A percentile compares a stretch with the other conserved stretches of the same genome.
Evolutionary conservation across 148 eudicot genomes (phyloP).

Genomic region (Dysphania ambrosioides): DNA sequence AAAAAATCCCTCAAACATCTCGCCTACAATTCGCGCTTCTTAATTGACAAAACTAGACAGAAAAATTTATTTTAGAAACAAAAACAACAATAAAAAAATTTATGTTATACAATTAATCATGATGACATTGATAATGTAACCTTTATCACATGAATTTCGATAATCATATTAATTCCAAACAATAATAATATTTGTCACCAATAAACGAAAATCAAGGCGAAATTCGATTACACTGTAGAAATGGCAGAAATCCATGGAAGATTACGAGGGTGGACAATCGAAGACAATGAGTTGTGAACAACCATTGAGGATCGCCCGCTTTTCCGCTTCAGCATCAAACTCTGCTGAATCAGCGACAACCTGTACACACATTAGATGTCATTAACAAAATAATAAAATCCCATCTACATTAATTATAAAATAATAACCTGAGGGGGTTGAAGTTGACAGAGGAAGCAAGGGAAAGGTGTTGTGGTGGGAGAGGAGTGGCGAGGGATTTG

Average conservation of each 20-base stretch:
- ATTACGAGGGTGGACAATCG: conserved; percentile 40
- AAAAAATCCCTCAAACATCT: too few relatives aligned
- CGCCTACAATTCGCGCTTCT: too few relatives aligned
- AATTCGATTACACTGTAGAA: conserved; percentile 45
- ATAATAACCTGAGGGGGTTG: conserved; percentile 18
- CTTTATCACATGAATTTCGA: too few relatives aligned
- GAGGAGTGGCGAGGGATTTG: neutral
- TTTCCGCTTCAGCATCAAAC: conserved; percentile 23
- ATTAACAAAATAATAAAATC: too few relatives aligned
- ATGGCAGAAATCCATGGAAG: conserved; percentile 62
- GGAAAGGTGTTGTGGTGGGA: neutral
- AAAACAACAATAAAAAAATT: too few relatives aligned
- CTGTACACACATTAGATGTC: too few relatives aligned
- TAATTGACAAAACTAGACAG: too few relatives aligned
- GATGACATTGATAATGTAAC: too few relatives aligned
- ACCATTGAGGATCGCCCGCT: conserved; percentile 32
- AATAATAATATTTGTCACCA: neutral
- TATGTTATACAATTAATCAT: too few relatives aligned
- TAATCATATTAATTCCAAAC: neutral
- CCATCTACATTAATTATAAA: neutral
- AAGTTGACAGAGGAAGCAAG: neutral
- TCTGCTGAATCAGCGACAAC: conserved; percentile 2
- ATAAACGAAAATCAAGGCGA: neutral
- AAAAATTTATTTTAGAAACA: too few relatives aligned
- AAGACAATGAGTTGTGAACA: conserved; percentile 34